A percentile compares a stretch with the other conserved stretches of the same genome.
Conservation (phyloP, 805 yeast species). For the Nakazawaea ishiwadae region DNA sequence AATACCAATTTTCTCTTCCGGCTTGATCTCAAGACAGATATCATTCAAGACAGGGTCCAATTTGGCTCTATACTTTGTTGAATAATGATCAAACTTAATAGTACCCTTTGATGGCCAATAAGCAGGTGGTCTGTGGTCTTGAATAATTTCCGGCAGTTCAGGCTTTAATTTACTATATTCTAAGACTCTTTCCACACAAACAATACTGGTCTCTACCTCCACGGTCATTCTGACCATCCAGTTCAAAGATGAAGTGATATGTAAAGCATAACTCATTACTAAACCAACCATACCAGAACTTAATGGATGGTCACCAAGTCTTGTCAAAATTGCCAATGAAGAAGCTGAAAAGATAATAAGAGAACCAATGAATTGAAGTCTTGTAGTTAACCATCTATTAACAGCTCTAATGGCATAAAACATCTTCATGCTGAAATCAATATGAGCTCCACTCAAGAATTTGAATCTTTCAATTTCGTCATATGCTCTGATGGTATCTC, state of each 20-base stretch:
- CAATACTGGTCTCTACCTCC: constrained; percentile 96
- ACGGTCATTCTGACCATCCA: constrained; percentile 99
- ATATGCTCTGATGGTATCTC: constrained; percentile 71
- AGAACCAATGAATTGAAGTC: constrained; percentile 90
- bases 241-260: constrained; percentile 87
- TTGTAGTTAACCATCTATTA: constrained; percentile 95
- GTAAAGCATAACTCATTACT: constrained; percentile 88
- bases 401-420: constrained; percentile 89
- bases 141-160: constrained; percentile 70
- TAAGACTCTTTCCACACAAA: constrained; percentile 64
- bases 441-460: constrained; percentile 59
- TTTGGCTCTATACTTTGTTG: constrained; percentile 81
- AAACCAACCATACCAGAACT: constrained; percentile 82
- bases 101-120: constrained; percentile 75
- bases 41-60: constrained; percentile 74
- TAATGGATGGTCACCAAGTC: constrained; percentile 24
- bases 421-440: constrained; percentile 88
- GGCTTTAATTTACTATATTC: constrained; percentile 49
- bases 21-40: constrained; percentile 57
- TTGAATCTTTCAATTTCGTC: constrained; percentile 59
- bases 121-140: constrained; percentile 50
- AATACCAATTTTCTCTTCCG: constrained; percentile 86
- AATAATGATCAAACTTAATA: constrained; percentile 63
- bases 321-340: constrained; percentile 66
- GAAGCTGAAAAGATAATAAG: constrained; percentile 84